These are phyloP conservation scores for Isabelozyma gotoi DNA, from an alignment of 805 yeast species.

Conservation along the genomic window DNA sequence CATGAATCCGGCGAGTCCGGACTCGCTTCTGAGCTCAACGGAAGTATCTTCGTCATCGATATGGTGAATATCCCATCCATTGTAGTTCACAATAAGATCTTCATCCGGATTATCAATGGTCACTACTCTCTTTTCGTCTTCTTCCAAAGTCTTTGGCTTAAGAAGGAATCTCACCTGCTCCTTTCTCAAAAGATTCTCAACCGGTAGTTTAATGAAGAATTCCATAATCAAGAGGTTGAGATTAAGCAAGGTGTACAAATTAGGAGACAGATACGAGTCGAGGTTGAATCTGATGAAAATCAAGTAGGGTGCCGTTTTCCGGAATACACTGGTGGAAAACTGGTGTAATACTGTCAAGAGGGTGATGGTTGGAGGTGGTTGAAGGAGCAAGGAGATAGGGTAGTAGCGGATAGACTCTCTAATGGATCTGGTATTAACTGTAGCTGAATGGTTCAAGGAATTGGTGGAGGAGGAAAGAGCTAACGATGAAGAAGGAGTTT, in stretches of 20 bases:
- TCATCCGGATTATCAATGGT: slow-evolving; percentile 44
- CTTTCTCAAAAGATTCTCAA: slow-evolving; percentile 81
- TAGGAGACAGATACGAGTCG: slow-evolving; percentile 65
- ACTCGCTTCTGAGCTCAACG: neutral
- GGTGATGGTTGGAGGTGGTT: slow-evolving; percentile 50
- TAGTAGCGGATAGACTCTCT: slow-evolving; percentile 62
- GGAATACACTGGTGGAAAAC: slow-evolving; percentile 57
- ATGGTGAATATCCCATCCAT: slow-evolving; percentile 47
- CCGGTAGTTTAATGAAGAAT: slow-evolving; percentile 75
- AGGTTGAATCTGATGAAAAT: slow-evolving; percentile 60
- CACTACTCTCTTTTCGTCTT: slow-evolving; percentile 37
- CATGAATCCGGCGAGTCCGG: slow-evolving; percentile 28
- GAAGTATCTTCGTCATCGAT: slow-evolving; percentile 21
- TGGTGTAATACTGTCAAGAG: slow-evolving; percentile 59
- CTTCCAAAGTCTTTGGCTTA: slow-evolving; percentile 29
- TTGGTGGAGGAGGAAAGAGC: neutral
- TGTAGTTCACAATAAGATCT: slow-evolving; percentile 56
- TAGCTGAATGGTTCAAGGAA: neutral
- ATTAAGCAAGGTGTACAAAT: slow-evolving; percentile 55
- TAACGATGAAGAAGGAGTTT: neutral
- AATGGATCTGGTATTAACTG: slow-evolving; percentile 57
- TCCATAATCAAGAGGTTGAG: slow-evolving; percentile 65
- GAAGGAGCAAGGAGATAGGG: slow-evolving; percentile 54
- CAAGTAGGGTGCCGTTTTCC: slow-evolving; percentile 64
- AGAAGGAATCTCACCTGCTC: slow-evolving; percentile 74